These are phyloP conservation scores for Penicillium sp. DNA, from an alignment of 2,329 filamentous ascomycete genomes.

Conservation along the genomic window DNA sequence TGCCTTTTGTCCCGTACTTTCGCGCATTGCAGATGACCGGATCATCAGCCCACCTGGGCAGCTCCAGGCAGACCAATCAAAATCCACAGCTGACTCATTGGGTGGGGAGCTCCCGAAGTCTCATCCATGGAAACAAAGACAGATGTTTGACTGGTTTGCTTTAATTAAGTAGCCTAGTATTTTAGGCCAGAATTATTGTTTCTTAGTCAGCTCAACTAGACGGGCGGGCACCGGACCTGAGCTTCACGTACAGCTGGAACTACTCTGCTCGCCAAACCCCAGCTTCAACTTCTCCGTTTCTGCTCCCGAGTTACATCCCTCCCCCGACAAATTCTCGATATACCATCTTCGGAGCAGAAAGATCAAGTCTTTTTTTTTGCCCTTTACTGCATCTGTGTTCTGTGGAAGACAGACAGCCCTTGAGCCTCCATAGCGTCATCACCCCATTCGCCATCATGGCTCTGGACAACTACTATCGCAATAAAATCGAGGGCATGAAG, in stretches of 20 bases:
- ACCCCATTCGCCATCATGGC: slow-evolving; percentile 68
- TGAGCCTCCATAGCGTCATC: slow-evolving; percentile 27
- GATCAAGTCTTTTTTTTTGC: not conserved
- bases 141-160: slow-evolving; percentile 10
- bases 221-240: slow-evolving; percentile 1
- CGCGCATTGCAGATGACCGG: slow-evolving; percentile 21
- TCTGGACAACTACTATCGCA: slow-evolving; percentile 98
- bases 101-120: slow-evolving; percentile 20
- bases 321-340: not conserved
- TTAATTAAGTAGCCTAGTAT: not conserved
- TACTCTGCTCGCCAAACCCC: slow-evolving; percentile 4
- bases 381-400: not conserved
- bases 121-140: not conserved
- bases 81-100: slow-evolving; percentile 12
- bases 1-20: slow-evolving; percentile 3
- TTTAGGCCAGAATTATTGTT: slow-evolving; percentile 9
- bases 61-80: slow-evolving; percentile 18
- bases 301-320: not conserved
- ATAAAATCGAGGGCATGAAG: slow-evolving; percentile 99
- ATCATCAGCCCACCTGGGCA: slow-evolving; percentile 9
- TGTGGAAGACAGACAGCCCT: slow-evolving; percentile 8
- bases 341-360: not conserved
- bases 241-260: slow-evolving; percentile 13
- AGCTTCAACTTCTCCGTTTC: slow-evolving; percentile 6
- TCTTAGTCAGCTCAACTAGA: slow-evolving; percentile 18